Evolutionary conservation across 768 basidiomycete species (phyloP).

Genomic region (Pleurotus pulmonarius): DNA sequence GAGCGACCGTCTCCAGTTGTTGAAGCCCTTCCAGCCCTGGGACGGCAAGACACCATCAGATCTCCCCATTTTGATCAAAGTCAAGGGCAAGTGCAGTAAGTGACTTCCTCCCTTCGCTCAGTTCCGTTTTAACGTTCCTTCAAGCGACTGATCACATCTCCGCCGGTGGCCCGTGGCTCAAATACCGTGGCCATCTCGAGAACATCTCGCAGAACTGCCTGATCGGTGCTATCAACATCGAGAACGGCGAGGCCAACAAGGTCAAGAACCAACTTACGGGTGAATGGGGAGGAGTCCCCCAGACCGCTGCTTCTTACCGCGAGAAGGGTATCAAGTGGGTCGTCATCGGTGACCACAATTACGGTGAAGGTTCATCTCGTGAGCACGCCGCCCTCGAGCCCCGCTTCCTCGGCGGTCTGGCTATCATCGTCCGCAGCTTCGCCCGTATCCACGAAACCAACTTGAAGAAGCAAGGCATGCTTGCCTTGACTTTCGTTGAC

Average conservation of each 20-base stretch:
- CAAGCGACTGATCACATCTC: conserved; percentile 90
- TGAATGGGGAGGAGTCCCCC: conserved; percentile 81
- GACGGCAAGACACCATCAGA: conserved; percentile 88
- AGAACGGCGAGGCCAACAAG: conserved; percentile 96
- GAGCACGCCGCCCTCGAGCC: conserved; percentile 98
- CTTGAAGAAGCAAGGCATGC: conserved; percentile 99
- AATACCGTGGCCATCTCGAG: conserved; percentile 97
- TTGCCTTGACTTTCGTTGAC: conserved; percentile 90
- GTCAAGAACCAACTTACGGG: conserved; percentile 89
- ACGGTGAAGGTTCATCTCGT: conserved; percentile 97
- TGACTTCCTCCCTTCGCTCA: conserved; percentile 13
- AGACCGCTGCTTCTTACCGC: conserved; percentile 85
- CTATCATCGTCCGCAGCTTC: conserved; percentile 94
- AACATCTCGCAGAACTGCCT: conserved; percentile 99
- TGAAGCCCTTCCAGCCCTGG: conserved; percentile 89
- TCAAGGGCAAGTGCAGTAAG: conserved; percentile 97
- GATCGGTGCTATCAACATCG: conserved; percentile 94
- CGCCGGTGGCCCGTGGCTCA: conserved; percentile 98
- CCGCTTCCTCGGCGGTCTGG: conserved; percentile 90
- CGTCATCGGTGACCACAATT: conserved; percentile 93
- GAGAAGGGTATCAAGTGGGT: conserved; percentile 93
- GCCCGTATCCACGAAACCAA: conserved; percentile 98
- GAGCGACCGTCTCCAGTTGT: conserved; percentile 87
- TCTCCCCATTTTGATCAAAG: conserved; percentile 96
- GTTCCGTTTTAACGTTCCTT: background rate